Percentiles rank a stretch among this genome's conserved stretches.
These are phyloP conservation scores for Termitomyces sp. DNA, from an alignment of 768 basidiomycete species.

Conservation along the genomic window DNA sequence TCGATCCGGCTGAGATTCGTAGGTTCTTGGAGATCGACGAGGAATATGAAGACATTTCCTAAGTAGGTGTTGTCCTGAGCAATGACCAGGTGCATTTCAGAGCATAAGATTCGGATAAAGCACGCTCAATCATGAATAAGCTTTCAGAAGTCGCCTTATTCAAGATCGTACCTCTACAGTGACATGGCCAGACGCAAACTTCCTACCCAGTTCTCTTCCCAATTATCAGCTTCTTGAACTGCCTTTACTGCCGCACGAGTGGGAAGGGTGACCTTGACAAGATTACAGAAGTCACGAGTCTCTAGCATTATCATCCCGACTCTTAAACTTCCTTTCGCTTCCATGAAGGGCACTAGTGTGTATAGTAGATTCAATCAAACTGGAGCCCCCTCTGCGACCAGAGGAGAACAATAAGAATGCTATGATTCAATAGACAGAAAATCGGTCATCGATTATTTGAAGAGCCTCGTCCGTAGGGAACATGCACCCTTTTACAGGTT, in stretches of 20 bases:
- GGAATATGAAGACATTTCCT: slow-evolving; percentile 73
- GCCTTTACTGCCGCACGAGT: slow-evolving; percentile 12
- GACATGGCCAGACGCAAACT: neutral
- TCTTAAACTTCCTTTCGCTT: neutral
- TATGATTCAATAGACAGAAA: neutral
- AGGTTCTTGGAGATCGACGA: slow-evolving; percentile 61
- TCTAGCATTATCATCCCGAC: neutral
- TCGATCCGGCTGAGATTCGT: slow-evolving; percentile 58
- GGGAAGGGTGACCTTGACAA: slow-evolving; percentile 20
- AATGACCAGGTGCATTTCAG: neutral
- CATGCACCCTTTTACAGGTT: neutral
- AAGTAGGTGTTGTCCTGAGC: slow-evolving; percentile 2
- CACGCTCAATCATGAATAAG: neutral
- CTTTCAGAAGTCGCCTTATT: neutral
- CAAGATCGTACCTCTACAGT: neutral
- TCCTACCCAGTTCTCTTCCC: slow-evolving; percentile 18
- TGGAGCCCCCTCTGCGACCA: neutral
- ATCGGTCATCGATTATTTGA: slow-evolving; percentile 4
- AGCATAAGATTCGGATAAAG: neutral
- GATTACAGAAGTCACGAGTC: slow-evolving; percentile 15
- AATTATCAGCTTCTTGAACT: slow-evolving; percentile 14
- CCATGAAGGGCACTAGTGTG: neutral
- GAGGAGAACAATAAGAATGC: neutral
- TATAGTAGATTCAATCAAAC: neutral
- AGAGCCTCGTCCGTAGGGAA: slow-evolving; percentile 17